phyloP scores from a whole-genome alignment of 2,329 filamentous ascomycete species.

The Stachybotrys chartarum region DNA sequence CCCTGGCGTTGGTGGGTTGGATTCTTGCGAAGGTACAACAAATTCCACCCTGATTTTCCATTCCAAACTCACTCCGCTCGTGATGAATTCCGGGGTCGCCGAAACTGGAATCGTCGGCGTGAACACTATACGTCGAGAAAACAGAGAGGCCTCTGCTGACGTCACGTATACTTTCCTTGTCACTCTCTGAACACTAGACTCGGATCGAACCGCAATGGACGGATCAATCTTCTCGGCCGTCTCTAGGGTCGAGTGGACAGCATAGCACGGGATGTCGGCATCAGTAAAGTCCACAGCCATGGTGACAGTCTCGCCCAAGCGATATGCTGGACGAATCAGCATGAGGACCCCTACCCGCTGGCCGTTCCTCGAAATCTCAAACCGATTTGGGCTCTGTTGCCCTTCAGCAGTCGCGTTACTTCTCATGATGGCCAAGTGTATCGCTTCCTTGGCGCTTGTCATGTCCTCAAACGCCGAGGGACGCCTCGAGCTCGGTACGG shows the following conservation, averaged over 20 bases:
- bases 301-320: conserved; percentile 80
- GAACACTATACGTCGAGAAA: conserved; percentile 72
- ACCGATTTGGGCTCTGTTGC: conserved; percentile 82
- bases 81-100: conserved; percentile 87
- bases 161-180: conserved; percentile 76
- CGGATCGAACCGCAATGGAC: conserved; percentile 73
- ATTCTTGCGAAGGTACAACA: conserved; percentile 60
- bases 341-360: conserved; percentile 85
- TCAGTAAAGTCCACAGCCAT: conserved; percentile 78
- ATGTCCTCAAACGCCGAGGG: conserved; percentile 49
- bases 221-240: conserved; percentile 78
- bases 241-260: conserved; percentile 77
- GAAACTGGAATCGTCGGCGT: conserved; percentile 73
- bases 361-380: conserved; percentile 91
- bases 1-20: conserved; percentile 10
- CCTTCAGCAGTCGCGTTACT: conserved; percentile 62
- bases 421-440: conserved; percentile 83
- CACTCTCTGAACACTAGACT: conserved; percentile 77
- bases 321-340: conserved; percentile 79
- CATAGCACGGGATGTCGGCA: conserved; percentile 76
- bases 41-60: conserved; percentile 93
- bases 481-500: conserved; percentile 45
- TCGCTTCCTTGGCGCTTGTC: conserved; percentile 69
- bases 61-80: conserved; percentile 76
- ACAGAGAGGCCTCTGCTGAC: conserved; percentile 76